Evolutionary conservation across 306 rosid genomes (phyloP), one percentile per base, ranked within the genome.

Genomic region (Senna tora): DNA sequence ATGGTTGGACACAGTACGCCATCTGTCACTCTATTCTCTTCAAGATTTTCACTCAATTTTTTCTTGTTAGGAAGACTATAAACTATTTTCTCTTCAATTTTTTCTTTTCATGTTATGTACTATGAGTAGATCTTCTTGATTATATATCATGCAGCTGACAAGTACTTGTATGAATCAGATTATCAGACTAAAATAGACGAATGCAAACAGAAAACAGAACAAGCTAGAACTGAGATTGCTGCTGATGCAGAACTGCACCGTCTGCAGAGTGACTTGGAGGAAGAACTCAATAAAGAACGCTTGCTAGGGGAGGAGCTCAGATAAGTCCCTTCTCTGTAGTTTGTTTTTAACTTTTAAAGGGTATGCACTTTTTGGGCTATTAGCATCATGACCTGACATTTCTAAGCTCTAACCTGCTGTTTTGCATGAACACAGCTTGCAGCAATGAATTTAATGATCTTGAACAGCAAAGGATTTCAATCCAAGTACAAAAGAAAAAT

Each of bases 241-340:
- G n/a, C 81, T 36, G 96, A 89, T 81, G 87, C 81, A 60, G 96
- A 87, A 38, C 84, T 91, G 39, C 89, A 91, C 42, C 75, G 66
- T 74, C 87, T 94, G 51, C 85, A 77, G 56, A 80, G 83, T 64
- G 93, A 87, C 75, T 57, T 91, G 30, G 91, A 87, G 34, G 96
- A 82, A 72, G 87, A 82, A 59, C 74, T 71, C 53, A 69, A 83
- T 17, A 84, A 62, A 69, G 97, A 91, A 64, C 57, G 78, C 68
- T 74, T 73, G 60, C 80, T 85, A 65, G 76, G 74, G 86, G 96
- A 91, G 81, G 97, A 89, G 82, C 80, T 89, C 49, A 91, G 99
- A 94, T 94, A 84, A 86, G 99, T 82, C 53, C 75, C 75, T 54
- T 50, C 20, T 25, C 30, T 25, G 2, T 25, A 58, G 54, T 74